These are phyloP conservation scores for Trichoderma citrinoviride DNA, from an alignment of 2,329 filamentous ascomycete species.

Conservation along the genomic window DNA sequence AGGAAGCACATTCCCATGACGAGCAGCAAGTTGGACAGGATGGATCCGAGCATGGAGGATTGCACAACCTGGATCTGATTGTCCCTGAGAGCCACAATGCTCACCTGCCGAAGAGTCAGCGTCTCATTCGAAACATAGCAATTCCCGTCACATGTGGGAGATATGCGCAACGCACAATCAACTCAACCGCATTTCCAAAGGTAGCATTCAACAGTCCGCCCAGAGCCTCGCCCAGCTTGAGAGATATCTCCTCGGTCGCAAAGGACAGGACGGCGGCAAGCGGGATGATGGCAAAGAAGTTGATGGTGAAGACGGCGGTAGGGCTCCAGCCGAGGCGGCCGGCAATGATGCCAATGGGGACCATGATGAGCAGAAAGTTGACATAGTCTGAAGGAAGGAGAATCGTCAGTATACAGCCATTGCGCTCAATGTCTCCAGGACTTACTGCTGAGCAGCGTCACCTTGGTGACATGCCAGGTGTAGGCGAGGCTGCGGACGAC, in stretches of 20 bases:
- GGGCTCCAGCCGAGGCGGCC: constrained; percentile 62
- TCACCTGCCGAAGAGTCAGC: constrained; percentile 60
- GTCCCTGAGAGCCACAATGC: constrained; percentile 82
- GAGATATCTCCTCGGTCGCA: constrained; percentile 73
- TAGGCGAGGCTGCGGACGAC: constrained; percentile 47
- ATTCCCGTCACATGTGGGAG: background rate
- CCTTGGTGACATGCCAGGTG: constrained; percentile 55
- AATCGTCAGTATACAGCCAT: background rate
- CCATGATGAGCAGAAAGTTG: constrained; percentile 71
- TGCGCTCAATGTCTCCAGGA: constrained; percentile 23
- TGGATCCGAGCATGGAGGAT: constrained; percentile 93
- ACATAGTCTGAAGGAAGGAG: constrained; percentile 46
- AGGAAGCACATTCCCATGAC: constrained; percentile 81
- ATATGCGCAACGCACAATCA: constrained; percentile 58
- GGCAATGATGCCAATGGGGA: constrained; percentile 69
- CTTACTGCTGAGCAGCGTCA: constrained; percentile 59
- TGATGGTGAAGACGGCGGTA: constrained; percentile 68
- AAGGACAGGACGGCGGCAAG: constrained; percentile 72
- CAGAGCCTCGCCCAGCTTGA: constrained; percentile 68
- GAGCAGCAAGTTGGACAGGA: constrained; percentile 89
- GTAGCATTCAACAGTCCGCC: constrained; percentile 74
- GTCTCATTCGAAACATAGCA: background rate
- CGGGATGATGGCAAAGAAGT: constrained; percentile 78
- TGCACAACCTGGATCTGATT: constrained; percentile 95
- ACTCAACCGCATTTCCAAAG: constrained; percentile 76